These are phyloP conservation scores for Triticum monococcum DNA, from an alignment of 176 grass and related monocot genomes.

Conservation along the genomic window DNA sequence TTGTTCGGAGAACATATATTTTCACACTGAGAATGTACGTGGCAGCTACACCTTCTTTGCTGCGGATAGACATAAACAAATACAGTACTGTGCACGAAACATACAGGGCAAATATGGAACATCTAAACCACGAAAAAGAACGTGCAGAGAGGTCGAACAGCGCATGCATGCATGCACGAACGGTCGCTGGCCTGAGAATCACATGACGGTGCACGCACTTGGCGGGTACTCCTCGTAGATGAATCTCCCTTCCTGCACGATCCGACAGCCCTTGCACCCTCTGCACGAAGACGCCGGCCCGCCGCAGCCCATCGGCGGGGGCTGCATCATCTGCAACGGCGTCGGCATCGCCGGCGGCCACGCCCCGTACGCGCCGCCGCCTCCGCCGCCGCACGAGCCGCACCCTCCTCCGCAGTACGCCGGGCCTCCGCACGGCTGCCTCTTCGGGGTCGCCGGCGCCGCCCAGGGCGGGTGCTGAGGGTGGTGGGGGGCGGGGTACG, in stretches of 20 bases:
- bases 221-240: conserved; percentile 51
- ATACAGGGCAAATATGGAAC: neutral
- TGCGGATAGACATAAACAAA: neutral
- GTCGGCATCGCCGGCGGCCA: neutral
- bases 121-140: neutral
- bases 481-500: neutral
- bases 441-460: neutral
- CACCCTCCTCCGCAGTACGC: conserved; percentile 37
- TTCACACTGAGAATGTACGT: neutral
- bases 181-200: neutral
- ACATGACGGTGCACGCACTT: conserved; percentile 47
- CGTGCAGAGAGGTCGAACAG: neutral
- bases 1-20: neutral
- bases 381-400: conserved; percentile 22
- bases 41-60: neutral
- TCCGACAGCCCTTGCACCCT: conserved; percentile 53
- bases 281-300: conserved; percentile 32
- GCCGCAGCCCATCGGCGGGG: conserved; percentile 25
- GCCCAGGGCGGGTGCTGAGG: conserved; percentile 17
- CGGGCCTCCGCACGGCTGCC: conserved; percentile 31
- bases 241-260: conserved; percentile 44
- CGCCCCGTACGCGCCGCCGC: conserved; percentile 3
- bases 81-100: neutral
- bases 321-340: conserved; percentile 15
- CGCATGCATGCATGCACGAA: neutral